These are phyloP conservation scores for Colletotrichum filicis DNA, from an alignment of 2,329 filamentous ascomycete species.

Conservation along the genomic window DNA sequence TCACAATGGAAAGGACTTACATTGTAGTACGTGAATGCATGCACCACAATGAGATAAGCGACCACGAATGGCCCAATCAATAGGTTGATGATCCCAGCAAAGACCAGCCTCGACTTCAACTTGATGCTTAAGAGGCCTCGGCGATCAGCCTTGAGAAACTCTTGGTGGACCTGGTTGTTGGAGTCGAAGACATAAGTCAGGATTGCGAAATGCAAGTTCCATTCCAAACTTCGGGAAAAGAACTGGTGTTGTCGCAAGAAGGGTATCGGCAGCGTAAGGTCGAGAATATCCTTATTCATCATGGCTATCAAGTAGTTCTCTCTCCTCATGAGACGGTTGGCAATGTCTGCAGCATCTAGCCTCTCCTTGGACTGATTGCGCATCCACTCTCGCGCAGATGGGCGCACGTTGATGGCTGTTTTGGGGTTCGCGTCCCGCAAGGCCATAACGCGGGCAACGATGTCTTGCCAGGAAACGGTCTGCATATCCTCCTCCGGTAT, in stretches of 20 bases:
- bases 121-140: constrained; percentile 82
- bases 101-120: constrained; percentile 80
- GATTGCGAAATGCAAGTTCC: constrained; percentile 90
- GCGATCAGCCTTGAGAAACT: constrained; percentile 87
- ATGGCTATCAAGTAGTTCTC: constrained; percentile 98
- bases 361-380: constrained; percentile 92
- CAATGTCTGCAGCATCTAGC: constrained; percentile 96
- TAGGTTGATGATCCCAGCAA: constrained; percentile 87
- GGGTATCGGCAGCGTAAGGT: constrained; percentile 87
- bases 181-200: constrained; percentile 95
- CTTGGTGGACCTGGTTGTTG: constrained; percentile 84
- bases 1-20: constrained; percentile 55
- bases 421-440: constrained; percentile 88
- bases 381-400: constrained; percentile 66
- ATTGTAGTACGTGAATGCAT: constrained; percentile 96
- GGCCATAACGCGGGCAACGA: constrained; percentile 86
- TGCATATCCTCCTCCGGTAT: constrained; percentile 89
- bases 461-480: constrained; percentile 92
- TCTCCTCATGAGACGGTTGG: constrained; percentile 94
- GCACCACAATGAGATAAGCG: constrained; percentile 86
- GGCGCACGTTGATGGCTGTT: constrained; percentile 70
- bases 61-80: constrained; percentile 88
- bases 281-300: constrained; percentile 95
- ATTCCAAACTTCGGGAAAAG: constrained; percentile 90
- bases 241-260: constrained; percentile 83